phyloP scores from a whole-genome alignment of 176 grass and related monocot genomes.

The Pontederia crassipes region DNA sequence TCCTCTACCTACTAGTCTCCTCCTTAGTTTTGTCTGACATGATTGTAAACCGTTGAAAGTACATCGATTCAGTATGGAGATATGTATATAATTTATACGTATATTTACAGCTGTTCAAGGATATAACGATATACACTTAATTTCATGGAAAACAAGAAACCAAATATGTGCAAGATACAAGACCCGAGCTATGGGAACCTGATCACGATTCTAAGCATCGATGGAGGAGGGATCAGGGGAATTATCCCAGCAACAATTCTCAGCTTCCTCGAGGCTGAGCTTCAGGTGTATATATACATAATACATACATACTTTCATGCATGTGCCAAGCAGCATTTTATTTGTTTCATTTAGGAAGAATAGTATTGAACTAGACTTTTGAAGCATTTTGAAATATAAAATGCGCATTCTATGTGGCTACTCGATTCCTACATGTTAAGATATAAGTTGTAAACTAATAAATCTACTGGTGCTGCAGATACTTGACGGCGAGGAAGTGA shows the following conservation, averaged over 20 bases:
- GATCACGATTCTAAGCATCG: slow-evolving; percentile 66
- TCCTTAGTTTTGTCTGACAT: too few species aligned
- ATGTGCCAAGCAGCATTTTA: too few species aligned
- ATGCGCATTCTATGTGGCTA: slow-evolving; percentile 2
- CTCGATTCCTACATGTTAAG: background rate
- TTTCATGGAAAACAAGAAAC: slow-evolving; percentile 34
- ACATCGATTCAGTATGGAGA: too few species aligned
- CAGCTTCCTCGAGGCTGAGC: slow-evolving; percentile 67
- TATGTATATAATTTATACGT: too few species aligned
- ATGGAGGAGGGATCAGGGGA: slow-evolving; percentile 84
- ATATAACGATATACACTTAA: background rate
- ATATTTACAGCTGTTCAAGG: too few species aligned
- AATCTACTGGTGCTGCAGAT: slow-evolving; percentile 36
- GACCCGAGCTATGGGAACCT: slow-evolving; percentile 79
- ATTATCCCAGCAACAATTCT: slow-evolving; percentile 69
- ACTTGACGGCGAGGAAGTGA: slow-evolving; percentile 69
- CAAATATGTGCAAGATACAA: slow-evolving; percentile 32
- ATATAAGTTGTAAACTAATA: background rate
- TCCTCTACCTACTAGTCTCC: too few species aligned
- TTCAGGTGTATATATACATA: slow-evolving; percentile 47
- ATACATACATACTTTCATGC: too few species aligned
- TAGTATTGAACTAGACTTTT: background rate
- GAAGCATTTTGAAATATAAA: background rate
- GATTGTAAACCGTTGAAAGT: too few species aligned
- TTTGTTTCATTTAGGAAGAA: background rate